Evolutionary conservation across 768 basidiomycete genomes (phyloP).

Genomic region (Termitomyces heimii): DNA sequence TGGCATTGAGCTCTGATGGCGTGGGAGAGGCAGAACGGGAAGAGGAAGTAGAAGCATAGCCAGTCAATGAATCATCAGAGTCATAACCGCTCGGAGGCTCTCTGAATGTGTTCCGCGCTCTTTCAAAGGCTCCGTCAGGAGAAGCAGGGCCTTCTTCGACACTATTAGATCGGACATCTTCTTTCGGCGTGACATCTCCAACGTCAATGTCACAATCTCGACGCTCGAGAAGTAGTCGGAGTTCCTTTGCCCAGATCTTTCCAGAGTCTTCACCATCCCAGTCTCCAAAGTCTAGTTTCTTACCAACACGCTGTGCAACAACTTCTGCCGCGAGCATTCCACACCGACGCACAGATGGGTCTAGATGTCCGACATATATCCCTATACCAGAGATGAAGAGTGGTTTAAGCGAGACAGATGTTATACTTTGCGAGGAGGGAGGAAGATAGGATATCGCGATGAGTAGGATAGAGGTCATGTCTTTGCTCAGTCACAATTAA

Average conservation of each 20-base stretch:
- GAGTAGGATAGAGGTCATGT: slow-evolving; percentile 68
- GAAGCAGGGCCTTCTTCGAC: background rate
- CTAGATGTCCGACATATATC: slow-evolving; percentile 73
- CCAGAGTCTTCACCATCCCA: slow-evolving; percentile 79
- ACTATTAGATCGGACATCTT: background rate
- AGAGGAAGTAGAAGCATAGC: slow-evolving; percentile 63
- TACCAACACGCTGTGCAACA: slow-evolving; percentile 54
- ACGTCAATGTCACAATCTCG: slow-evolving; percentile 48
- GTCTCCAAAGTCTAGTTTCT: slow-evolving; percentile 69
- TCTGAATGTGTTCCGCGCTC: slow-evolving; percentile 17
- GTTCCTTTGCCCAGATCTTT: slow-evolving; percentile 53
- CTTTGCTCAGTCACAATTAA: slow-evolving; percentile 31
- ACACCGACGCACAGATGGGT: slow-evolving; percentile 70
- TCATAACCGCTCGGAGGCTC: slow-evolving; percentile 39
- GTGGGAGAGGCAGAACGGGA: slow-evolving; percentile 80
- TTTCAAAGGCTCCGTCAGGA: background rate
- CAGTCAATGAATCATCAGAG: slow-evolving; percentile 81
- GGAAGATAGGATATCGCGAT: slow-evolving; percentile 59
- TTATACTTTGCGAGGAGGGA: slow-evolving; percentile 36
- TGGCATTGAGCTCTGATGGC: slow-evolving; percentile 72
- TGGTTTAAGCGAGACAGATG: slow-evolving; percentile 45
- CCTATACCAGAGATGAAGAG: slow-evolving; percentile 65
- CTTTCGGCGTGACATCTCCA: slow-evolving; percentile 6
- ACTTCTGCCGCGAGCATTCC: slow-evolving; percentile 93
- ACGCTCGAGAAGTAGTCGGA: slow-evolving; percentile 47